Evolutionary conservation across 306 rosid species (phyloP).

Genomic region (Chamaecrista fasciculata): DNA sequence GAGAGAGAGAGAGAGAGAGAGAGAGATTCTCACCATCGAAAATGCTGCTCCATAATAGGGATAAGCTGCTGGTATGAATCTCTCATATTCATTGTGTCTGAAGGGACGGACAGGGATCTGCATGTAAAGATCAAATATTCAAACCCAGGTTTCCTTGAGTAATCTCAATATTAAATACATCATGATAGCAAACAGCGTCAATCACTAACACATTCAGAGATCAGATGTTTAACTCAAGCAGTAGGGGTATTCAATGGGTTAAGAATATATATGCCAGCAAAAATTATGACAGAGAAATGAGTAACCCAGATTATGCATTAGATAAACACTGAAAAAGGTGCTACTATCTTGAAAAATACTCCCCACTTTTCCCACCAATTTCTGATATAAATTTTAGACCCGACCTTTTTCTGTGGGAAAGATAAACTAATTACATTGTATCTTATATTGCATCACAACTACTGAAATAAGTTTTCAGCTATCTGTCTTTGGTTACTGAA

Average conservation of each 20-base stretch:
- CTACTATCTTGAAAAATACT: background rate
- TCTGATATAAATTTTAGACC: background rate
- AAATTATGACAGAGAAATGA: background rate
- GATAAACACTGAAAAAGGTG: background rate
- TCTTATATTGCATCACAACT: no score
- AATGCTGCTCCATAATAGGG: slow-evolving; percentile 93
- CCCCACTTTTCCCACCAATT: background rate
- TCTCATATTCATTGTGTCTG: slow-evolving; percentile 92
- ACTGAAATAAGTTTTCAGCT: background rate
- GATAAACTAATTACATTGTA: background rate
- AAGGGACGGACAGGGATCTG: slow-evolving; percentile 98
- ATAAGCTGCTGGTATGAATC: slow-evolving; percentile 93
- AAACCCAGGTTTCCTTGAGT: slow-evolving; percentile 12
- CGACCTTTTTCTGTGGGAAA: background rate
- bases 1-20: no score
- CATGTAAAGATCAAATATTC: slow-evolving; percentile 30
- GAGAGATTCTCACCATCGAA: slow-evolving; percentile 66
- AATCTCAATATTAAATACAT: background rate
- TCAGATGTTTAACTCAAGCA: background rate
- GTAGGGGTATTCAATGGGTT: background rate
- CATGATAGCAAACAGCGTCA: background rate
- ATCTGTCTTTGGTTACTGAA: background rate
- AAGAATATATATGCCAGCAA: no score
- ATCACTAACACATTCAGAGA: background rate
- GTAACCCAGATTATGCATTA: background rate